Base-by-base conservation (phyloP, 1,284 basidiomycete genomes). In the Porodaedalea pini region DNA sequence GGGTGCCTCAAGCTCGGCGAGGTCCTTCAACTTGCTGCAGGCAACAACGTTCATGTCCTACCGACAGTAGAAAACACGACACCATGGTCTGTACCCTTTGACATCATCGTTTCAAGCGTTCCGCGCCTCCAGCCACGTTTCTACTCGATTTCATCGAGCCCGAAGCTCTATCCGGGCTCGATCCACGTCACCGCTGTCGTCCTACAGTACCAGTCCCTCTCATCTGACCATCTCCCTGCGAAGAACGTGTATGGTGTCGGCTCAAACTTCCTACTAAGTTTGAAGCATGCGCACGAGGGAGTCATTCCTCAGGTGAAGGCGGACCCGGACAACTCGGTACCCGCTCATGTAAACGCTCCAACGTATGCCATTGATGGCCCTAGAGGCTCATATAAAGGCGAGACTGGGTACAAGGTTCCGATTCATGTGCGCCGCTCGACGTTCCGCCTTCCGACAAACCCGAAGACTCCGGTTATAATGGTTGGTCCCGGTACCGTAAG, bases 381-480 rank as follows among this genome's bases (percentile, higher is more conserved):
- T 3, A 82, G 97, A 51, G 86, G 88, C 58, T 81, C 87, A 47
- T 95, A 98, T 77, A 85, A 77, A 70, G 76, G 76, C 40, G 84
- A 84, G 4, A 78, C 75, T 23, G 70, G 84, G 41, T 92, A 87
- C 78, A 93, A 92, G 73, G 84, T 91, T 5, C 97, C 96, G 10
- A 83, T 99, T 59, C 96, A 99, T 70, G 91, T 98, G 57, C 84
- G 97, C 60, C 84, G 97, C 54, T 96, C 93, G 23, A 98, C 94
- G 10, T 99, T 99, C 86, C 82, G 96, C 56, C 76, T 99, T 58
- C 96, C 96, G 4, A 98, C 96, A 13, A 94, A 92, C 70, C 96
- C 96, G 54, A 98, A 97, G 80, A 95, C 93, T 60, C 96, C 96
- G 2, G 89, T 99, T 58, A 94, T 99, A 73, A 98, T 99, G 96